Evolutionary conservation across 768 basidiomycete species (phyloP).

Genomic region (Krasilnikovozyma curviuscula): DNA sequence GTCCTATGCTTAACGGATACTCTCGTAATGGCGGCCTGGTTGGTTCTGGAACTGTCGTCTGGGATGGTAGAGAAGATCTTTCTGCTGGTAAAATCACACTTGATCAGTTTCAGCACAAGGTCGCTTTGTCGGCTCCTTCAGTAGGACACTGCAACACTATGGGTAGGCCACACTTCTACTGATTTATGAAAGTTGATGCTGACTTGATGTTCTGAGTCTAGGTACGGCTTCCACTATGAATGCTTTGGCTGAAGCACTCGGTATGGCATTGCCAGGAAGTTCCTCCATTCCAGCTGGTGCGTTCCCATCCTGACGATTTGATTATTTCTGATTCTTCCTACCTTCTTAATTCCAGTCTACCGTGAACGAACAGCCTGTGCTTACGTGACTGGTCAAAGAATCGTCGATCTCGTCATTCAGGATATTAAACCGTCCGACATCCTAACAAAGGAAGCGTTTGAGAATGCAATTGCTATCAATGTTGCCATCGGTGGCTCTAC

Average conservation of each 20-base stretch:
- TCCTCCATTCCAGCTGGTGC: conserved; percentile 24
- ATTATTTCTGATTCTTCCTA: too few species aligned
- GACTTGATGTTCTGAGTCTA: too few species aligned
- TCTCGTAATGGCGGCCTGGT: conserved; percentile 12
- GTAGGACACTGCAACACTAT: conserved; percentile 24
- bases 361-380: conserved; percentile 24
- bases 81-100: conserved; percentile 19
- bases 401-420: conserved; percentile 23
- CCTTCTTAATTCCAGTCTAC: too few species aligned
- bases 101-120: conserved; percentile 19
- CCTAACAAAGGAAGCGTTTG: conserved; percentile 47
- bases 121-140: conserved; percentile 19
- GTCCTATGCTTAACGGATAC: conserved; percentile 24
- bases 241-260: conserved; percentile 24
- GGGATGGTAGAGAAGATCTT: conserved; percentile 19
- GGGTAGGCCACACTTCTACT: too few species aligned
- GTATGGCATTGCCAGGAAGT: conserved; percentile 24
- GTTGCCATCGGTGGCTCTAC: conserved; percentile 73
- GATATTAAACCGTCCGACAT: conserved; percentile 32
- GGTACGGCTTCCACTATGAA: conserved; percentile 26
- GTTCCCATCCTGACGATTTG: too few species aligned
- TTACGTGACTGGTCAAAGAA: conserved; percentile 21
- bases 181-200: too few species aligned
- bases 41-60: conserved; percentile 23
- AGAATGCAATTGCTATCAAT: conserved; percentile 64